Evolutionary conservation across 768 basidiomycete species (phyloP).

Genomic region (Tulasnella calospora): DNA sequence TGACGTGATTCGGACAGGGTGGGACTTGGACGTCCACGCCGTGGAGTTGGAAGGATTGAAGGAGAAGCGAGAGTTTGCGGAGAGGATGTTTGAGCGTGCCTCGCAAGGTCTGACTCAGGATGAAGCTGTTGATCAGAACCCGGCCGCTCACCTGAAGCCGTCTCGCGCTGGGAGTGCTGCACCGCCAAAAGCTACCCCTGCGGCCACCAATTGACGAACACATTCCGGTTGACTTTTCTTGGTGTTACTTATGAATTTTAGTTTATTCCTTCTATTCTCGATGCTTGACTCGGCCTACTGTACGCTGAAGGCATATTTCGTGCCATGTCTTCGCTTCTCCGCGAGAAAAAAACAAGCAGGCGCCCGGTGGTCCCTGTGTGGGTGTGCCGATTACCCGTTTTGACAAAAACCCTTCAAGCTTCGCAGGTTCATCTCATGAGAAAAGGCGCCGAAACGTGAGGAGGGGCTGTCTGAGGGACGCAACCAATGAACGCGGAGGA

Average conservation of each 20-base stretch:
- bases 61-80: conserved; percentile 14
- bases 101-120: background rate
- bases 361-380: no score
- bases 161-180: background rate
- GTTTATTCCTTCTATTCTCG: background rate
- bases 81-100: conserved; percentile 13
- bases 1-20: conserved; percentile 10
- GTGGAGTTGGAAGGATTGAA: conserved; percentile 7
- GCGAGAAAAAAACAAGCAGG: no score
- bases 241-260: background rate
- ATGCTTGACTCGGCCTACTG: no score
- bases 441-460: no score
- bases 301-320: no score
- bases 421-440: no score
- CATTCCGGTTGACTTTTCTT: background rate
- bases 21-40: conserved; percentile 7
- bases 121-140: background rate
- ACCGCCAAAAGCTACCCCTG: background rate
- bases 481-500: no score
- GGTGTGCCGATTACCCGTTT: no score
- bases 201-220: background rate
- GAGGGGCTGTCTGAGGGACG: no score
- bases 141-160: background rate
- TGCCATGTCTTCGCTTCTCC: no score
- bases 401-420: no score